Evolutionary conservation across 768 basidiomycete species (phyloP), one percentile per base, ranked within the genome.

Genomic region (Sporobolomyces pararoseus): DNA sequence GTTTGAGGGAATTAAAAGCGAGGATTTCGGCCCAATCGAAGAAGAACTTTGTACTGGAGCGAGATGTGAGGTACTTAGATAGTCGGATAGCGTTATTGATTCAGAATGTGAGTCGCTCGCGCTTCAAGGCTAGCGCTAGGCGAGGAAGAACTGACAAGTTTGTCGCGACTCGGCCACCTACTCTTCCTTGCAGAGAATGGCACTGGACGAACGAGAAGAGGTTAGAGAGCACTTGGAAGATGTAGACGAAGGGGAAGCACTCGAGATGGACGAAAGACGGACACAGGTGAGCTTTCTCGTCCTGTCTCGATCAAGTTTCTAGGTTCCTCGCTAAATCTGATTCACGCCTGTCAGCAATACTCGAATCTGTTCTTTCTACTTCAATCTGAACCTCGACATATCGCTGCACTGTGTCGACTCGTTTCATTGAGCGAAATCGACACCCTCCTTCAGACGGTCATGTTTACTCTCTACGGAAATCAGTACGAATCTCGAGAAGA

Each of bases 381-480:
- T 51, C 96, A 99, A 79, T 92, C 91, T 39, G 96, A 99, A 79
- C 96, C 96, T 19, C 87, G 95, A 50, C 96, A 99, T 80, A 89
- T 98, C 75, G 96, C 96, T 44, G 88, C 90, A 59, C 86, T 99
- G 29, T 98, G 96, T 77, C 89, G 96, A 23, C 89, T 99, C 68
- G 96, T 99, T 80, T 91, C 89, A 73, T 82, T 99, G 46, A 87
- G 90, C 54, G 96, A 99, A 82, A 98, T 99, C 78, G 96, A 99
- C 80, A 98, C 96, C 53, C 88, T 99, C 68, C 86, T 99, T 32
- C 96, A 99, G 80, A 99, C 96, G 3, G 96, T 99, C 80, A 99
- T 99, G 96, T 99, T 99, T 82, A 98, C 96, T 23, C 86, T 99
- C 34, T 99, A 98, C 79, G 96, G 96, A 72, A 95, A 99, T 83